Base-by-base conservation (phyloP, 352 stramenopile genomes). In the Phytophthora europaea region DNA sequence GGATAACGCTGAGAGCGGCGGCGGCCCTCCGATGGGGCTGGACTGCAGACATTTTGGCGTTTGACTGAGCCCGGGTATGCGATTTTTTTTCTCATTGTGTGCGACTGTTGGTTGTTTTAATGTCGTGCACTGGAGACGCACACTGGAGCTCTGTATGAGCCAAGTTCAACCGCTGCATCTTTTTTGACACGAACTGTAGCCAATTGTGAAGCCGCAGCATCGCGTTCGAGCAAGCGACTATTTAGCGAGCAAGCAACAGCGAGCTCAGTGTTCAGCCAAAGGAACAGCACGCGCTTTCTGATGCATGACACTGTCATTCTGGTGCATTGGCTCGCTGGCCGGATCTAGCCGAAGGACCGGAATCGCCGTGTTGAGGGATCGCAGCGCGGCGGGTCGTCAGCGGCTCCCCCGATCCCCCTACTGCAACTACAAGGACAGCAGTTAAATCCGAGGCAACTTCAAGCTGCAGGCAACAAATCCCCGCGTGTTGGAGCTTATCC, bases 141-240 rank as follows among this genome's bases (percentile, higher is more conserved):
- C 16, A 23, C 43, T 70, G 48, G 51, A 26, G 48, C 18, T 72
- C 57, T 57, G 23, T 72, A 72, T 57, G 38, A 1, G 6, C 3
- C 36, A 65, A 60, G 60, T 75, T 75, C 67, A 75, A 75, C 38
- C 53, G n/a, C 28, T 69, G 52, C 45, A 67, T 34, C 12, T 56
- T 63, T 63, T 55, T 36, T 50, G 18, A 55, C 47, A 48, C 33
- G 22, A 20, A 43, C 3, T 51, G 67, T 61, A 75, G 61, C 67
- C 67, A 75, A 55, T 65, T 47, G 51, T 45, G n/a, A 22, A 9
- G 28, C 50, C 16, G 18, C 9, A 9, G 16, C 16, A 16, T 16
- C 18, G 43, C 43, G 36, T 12, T 13, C 36, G 15, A 38, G 33
- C 33, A 31, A 31, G 26, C 2, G 26, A 31, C 26, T 31, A 31